Conservation (phyloP, 768 basidiomycete genomes). For the Phylloporus sp. region DNA sequence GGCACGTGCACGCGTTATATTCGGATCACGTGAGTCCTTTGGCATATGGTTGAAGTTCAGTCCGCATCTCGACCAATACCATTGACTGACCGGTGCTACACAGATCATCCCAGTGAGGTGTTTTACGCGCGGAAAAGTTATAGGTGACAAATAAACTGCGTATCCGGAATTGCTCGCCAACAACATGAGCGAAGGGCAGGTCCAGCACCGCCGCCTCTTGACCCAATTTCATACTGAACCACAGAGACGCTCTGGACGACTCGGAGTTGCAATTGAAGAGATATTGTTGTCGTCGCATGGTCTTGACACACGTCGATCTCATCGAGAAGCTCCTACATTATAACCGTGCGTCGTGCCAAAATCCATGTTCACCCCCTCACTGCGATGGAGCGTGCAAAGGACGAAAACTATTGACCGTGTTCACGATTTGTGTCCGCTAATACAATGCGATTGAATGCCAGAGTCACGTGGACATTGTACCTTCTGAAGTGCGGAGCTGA, state of each 20-base stretch:
- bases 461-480: too few species aligned
- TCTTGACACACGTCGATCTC: conserved; percentile 93
- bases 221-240: not conserved
- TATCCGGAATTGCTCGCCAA: conserved; percentile 78
- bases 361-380: not conserved
- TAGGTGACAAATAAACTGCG: conserved; percentile 91
- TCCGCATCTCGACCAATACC: not conserved
- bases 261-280: conserved; percentile 84
- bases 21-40: not conserved
- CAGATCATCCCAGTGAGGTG: conserved; percentile 96
- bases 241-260: conserved; percentile 85
- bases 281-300: conserved; percentile 97
- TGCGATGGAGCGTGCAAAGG: conserved; percentile 33
- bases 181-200: conserved; percentile 87
- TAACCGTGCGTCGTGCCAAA: conserved; percentile 62
- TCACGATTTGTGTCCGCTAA: too few species aligned
- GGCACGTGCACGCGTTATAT: conserved; percentile 31
- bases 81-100: not conserved
- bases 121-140: conserved; percentile 95
- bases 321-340: conserved; percentile 97
- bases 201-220: not conserved
- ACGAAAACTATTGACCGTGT: conserved; percentile 18
- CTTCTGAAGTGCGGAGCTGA: too few species aligned
- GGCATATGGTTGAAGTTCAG: conserved; percentile 11
- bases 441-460: too few species aligned